These are phyloP conservation scores for Magnaporthiopsis rhizophila DNA, from an alignment of 2,329 filamentous ascomycete species.

Conservation along the genomic window DNA sequence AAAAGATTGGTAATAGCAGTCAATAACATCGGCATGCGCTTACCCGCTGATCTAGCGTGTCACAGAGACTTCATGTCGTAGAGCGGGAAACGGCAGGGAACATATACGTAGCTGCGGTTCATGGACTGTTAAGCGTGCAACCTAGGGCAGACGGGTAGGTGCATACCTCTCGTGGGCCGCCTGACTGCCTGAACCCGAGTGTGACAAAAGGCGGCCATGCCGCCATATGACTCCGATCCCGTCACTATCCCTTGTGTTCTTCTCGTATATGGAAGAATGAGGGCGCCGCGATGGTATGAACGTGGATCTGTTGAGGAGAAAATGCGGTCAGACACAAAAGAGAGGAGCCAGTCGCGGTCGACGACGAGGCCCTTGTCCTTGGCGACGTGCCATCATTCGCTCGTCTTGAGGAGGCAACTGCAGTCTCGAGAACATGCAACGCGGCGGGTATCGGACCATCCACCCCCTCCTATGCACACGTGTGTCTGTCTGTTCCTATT, in stretches of 20 bases:
- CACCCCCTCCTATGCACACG: background rate
- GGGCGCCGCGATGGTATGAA: background rate
- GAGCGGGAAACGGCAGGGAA: background rate
- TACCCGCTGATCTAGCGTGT: background rate
- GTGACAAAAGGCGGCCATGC: background rate
- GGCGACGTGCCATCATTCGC: background rate
- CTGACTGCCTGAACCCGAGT: background rate
- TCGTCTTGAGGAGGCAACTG: background rate
- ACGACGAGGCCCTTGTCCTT: background rate
- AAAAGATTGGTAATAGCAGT: background rate
- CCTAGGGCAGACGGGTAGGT: background rate
- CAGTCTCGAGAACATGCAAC: background rate
- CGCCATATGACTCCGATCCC: background rate
- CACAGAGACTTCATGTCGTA: background rate
- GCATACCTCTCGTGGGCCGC: background rate
- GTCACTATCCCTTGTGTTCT: background rate
- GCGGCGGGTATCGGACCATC: background rate
- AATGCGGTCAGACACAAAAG: background rate
- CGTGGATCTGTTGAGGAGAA: background rate
- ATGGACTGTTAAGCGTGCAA: background rate
- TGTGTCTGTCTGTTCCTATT: background rate
- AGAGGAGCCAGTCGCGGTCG: background rate
- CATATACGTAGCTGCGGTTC: background rate
- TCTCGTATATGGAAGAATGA: background rate
- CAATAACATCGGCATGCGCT: background rate